Evolutionary conservation across 2,329 filamentous ascomycete genomes (phyloP).

Genomic region (Pseudogymnoascus sp.): DNA sequence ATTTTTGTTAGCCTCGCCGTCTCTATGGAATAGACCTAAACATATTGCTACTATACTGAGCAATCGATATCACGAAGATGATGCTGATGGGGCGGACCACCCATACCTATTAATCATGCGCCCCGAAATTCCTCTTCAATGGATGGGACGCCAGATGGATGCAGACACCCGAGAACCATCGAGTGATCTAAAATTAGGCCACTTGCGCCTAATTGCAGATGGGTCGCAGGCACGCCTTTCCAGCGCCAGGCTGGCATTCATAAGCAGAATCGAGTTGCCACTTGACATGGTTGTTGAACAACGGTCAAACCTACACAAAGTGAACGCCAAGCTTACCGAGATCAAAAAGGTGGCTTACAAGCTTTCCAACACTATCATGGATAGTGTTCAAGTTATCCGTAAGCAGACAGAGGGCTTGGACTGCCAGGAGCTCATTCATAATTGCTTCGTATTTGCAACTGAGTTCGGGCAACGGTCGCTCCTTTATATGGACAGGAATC

Average conservation of each 20-base stretch:
- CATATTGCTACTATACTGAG: constrained; percentile 82
- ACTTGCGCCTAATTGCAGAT: constrained; percentile 80
- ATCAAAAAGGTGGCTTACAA: constrained; percentile 95
- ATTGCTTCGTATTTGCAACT: constrained; percentile 96
- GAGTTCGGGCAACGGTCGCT: constrained; percentile 95
- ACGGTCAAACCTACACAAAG: constrained; percentile 84
- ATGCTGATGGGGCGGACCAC: constrained; percentile 66
- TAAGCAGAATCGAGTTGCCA: constrained; percentile 71
- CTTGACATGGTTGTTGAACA: constrained; percentile 87
- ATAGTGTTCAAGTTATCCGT: constrained; percentile 89
- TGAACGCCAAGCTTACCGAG: constrained; percentile 83
- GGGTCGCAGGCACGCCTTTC: constrained; percentile 71
- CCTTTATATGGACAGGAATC: constrained; percentile 90
- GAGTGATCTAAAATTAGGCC: constrained; percentile 77
- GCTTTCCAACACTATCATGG: constrained; percentile 96
- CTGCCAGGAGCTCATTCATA: constrained; percentile 93
- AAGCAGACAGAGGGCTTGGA: constrained; percentile 75
- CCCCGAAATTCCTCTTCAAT: constrained; percentile 68
- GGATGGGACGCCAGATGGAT: constrained; percentile 70
- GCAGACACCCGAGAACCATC: constrained; percentile 67
- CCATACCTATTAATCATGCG: constrained; percentile 80
- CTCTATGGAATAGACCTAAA: constrained; percentile 63
- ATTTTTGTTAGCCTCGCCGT: constrained; percentile 77
- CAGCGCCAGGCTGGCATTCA: constrained; percentile 69
- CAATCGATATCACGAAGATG: constrained; percentile 64